These are phyloP conservation scores for Ulmus americana DNA, from an alignment of 331 rosid genomes.

Conservation along the genomic window DNA sequence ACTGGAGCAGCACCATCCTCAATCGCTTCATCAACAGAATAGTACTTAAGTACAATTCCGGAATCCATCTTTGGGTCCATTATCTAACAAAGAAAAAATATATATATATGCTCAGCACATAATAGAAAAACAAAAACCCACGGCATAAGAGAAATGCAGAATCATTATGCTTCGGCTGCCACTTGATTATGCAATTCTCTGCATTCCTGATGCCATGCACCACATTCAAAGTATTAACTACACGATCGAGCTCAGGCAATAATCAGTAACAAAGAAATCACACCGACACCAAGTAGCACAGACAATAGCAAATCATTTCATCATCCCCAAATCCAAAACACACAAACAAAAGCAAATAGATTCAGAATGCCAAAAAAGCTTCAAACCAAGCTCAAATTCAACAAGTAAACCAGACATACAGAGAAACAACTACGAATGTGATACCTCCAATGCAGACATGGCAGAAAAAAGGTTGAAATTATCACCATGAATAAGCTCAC, in stretches of 20 bases:
- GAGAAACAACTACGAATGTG: slow-evolving; percentile 2
- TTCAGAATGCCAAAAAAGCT: not conserved
- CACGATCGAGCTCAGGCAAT: not conserved
- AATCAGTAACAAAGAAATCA: not conserved
- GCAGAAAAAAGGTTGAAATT: slow-evolving; percentile 93
- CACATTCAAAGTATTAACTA: no score
- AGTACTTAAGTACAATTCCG: slow-evolving; percentile 70
- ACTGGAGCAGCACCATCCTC: slow-evolving; percentile 90
- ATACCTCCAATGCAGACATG: slow-evolving; percentile 96
- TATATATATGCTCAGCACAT: not conserved
- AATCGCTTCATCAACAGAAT: slow-evolving; percentile 90
- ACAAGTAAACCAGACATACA: not conserved
- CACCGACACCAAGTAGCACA: not conserved
- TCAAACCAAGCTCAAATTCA: not conserved
- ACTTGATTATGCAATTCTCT: slow-evolving; percentile 11
- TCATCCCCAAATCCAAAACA: not conserved
- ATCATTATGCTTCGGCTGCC: not conserved
- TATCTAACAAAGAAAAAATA: slow-evolving; percentile 42
- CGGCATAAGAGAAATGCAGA: not conserved
- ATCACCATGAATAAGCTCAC: slow-evolving; percentile 87
- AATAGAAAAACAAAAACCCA: not conserved
- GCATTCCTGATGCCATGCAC: not conserved
- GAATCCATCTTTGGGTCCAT: slow-evolving; percentile 99
- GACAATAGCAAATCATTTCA: not conserved
- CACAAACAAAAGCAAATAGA: not conserved